Base-by-base conservation (phyloP, 139 green algal species). In the Tetradesmus obliquus region DNA sequence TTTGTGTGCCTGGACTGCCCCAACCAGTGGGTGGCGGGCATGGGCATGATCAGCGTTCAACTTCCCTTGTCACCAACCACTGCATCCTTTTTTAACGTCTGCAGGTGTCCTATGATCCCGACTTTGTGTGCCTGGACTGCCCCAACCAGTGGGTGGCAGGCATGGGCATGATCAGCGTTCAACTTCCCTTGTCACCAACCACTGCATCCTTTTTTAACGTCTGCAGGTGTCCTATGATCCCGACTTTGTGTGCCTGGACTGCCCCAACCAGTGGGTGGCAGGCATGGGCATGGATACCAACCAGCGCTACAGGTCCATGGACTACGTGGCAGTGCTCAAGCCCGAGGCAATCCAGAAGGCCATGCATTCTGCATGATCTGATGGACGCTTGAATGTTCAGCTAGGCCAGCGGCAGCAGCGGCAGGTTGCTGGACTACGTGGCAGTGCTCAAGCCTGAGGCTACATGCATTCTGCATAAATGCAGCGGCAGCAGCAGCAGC, bases 281-380 rank as follows among this genome's bases (percentile, higher is more conserved):
- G 89, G 84, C 58, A 80, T 92, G 90, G 84, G 90, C 71, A 92
- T 92, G 90, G 89, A 90, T 72, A 90, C 90, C 60, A 92, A 92
- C 72, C 83, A 92, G 90, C 71, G 89, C 8, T 92, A 74, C 74
- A 54, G 90, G 9, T 69, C 32, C 1, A 76, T 92, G 54, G 83
- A 86, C 24, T 88, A 90, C 55, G 90, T 90, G 58, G 90, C 72
- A 66, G 90, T 92, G 72, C 84, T 92, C 3, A 92, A 90, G 55
- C 60, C 84, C 53, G 83, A 92, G n/a, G 90, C 90, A 4, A 90
- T 90, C 72, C 54, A 90, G 83, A 45, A 62, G 13, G 90, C 84
- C 3, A 72, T 92, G 45, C 15, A 76, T n/a, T 3, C 66, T 45
- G 32, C 32, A 45, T 45, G 32, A 45, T 45, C 32, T 45, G 32